Conservation (phyloP, 805 yeast genomes). For the Candida lessepsii region DNA sequence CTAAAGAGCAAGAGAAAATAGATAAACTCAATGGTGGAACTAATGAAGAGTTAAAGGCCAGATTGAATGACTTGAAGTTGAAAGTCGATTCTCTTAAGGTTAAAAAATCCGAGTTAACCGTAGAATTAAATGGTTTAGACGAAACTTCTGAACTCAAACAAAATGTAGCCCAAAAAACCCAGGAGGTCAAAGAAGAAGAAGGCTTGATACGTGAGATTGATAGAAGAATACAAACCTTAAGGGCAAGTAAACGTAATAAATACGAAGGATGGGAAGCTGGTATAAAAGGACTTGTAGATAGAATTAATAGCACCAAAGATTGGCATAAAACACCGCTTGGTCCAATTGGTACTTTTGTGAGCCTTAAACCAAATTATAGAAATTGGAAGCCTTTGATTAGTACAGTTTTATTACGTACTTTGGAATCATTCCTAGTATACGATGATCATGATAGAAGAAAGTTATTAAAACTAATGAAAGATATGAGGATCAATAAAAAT, state of each 20-base stretch:
- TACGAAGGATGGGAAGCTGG: conserved; percentile 52
- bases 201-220: conserved; percentile 3
- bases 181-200: not conserved
- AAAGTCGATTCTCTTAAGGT: not conserved
- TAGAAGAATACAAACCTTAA: conserved; percentile 14
- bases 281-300: conserved; percentile 41
- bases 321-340: conserved; percentile 63
- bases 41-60: conserved; percentile 29
- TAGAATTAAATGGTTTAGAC: conserved; percentile 15
- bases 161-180: conserved; percentile 12
- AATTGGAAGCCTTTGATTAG: conserved; percentile 66
- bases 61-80: conserved; percentile 4
- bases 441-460: conserved; percentile 55
- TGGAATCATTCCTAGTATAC: conserved; percentile 67
- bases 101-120: conserved; percentile 7
- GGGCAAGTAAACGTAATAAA: conserved; percentile 29
- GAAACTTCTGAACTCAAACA: not conserved
- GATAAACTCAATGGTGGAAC: conserved; percentile 45
- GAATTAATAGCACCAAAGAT: conserved; percentile 30
- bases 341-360: conserved; percentile 68
- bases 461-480: conserved; percentile 29
- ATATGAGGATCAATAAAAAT: conserved; percentile 27
- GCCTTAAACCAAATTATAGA: conserved; percentile 52
- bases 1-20: conserved; percentile 36
- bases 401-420: conserved; percentile 44